Evolutionary conservation across 2,329 filamentous ascomycete species (phyloP), one percentile per base, ranked within the genome.

Genomic region (Cladosporium sp.): DNA sequence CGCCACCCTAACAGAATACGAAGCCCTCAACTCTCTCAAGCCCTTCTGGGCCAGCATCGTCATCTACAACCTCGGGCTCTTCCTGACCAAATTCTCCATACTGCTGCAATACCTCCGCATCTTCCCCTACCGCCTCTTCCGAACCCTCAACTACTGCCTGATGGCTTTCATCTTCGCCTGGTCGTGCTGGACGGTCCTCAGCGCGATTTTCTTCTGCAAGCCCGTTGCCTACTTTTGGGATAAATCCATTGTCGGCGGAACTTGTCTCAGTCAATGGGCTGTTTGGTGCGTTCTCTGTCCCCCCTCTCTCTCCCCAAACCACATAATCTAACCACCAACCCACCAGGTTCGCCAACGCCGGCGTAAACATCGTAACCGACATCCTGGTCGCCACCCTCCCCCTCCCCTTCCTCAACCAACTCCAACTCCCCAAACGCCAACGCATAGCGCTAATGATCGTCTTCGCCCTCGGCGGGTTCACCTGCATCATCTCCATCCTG

Each of bases 181-280:
- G 38, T 60, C 61, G 6, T 43, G 64, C 22, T 64, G 59, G 40
- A 57, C 58, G 29, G 66, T 53, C 50, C 68, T 70, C 39, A 68
- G 62, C 22, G 66, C 64, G 7, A 64, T 68, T 30, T 65, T 74
- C 51, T 67, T 69, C 29, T 75, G 72, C 54, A 61, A 62, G 1
- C 72, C 72, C 0, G 61, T 73, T 8, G 55, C 64, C 8, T 68
- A 61, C 43, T 75, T 72, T 58, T 75, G 72, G 72, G 57, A 69
- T 35, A 56, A 57, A 7, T 51, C 40, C 13, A 54, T 62, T 7
- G 45, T 45, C 15, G 58, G 67, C 25, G 49, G 58, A 56, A 60
- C 57, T 43, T 77, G 74, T 54, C 41, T 76, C 38, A 62, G 62
- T 36, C 63, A 66, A 25, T 63, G 69, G 19, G 64, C 63, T 0